phyloP scores from a whole-genome alignment of 23 red algal species.

The Porphyridium purpureum region DNA sequence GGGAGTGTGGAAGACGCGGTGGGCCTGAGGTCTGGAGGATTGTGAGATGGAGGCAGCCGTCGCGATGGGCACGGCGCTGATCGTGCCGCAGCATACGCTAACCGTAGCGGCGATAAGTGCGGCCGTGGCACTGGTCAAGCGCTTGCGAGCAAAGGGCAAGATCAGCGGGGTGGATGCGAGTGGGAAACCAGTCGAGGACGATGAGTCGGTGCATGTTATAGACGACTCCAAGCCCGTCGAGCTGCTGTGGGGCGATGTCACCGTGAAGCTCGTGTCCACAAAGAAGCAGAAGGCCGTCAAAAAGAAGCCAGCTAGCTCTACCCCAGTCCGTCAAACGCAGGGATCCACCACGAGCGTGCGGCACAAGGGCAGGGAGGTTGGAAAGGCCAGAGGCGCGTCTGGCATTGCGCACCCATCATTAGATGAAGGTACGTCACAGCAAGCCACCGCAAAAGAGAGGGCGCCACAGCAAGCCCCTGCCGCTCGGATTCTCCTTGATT shows the following conservation, averaged over 20 bases:
- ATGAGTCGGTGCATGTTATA: not conserved
- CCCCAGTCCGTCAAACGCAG: too few relatives aligned
- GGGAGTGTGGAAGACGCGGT: too few relatives aligned
- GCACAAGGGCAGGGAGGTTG: too few relatives aligned
- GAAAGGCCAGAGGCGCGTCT: too few relatives aligned
- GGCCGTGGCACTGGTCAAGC: not conserved
- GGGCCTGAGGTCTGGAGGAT: too few relatives aligned
- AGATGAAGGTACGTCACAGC: too few relatives aligned
- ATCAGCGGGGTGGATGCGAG: too few relatives aligned
- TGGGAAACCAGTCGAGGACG: not conserved
- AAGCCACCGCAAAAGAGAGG: too few relatives aligned
- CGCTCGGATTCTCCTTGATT: too few relatives aligned
- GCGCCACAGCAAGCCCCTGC: too few relatives aligned
- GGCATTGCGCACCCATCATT: too few relatives aligned
- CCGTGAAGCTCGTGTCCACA: not conserved
- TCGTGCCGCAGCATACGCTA: not conserved
- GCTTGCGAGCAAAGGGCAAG: not conserved
- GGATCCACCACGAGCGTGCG: too few relatives aligned
- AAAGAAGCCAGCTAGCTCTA: not conserved
- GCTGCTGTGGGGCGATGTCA: not conserved
- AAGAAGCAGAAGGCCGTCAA: not conserved
- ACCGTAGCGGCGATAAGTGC: not conserved
- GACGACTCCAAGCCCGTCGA: not conserved
- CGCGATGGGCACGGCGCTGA: not conserved
- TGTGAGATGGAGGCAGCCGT: not conserved